Base-by-base conservation (phyloP, 371 early-diverging fungal genomes). In the Mucor mucedo region DNA sequence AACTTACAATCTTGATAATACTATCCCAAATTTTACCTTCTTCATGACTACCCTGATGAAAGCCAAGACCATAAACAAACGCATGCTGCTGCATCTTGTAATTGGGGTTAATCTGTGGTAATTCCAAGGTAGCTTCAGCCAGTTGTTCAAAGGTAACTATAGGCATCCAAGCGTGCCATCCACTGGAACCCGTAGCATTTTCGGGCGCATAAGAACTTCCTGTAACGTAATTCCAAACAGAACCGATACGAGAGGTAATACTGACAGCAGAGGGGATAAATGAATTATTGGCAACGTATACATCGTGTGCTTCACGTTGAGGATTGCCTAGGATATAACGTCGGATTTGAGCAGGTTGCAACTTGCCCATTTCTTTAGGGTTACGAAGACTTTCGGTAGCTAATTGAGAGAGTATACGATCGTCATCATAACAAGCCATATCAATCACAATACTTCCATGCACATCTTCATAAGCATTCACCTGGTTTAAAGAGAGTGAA, bases 381-480 rank as follows among this genome's bases (percentile, higher is more conserved):
- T 75, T 65, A 53, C 90, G 84, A 48, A 91, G 68, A 8, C 76
- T 60, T n/a, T 83, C 77, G 21, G 86, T 78, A 21, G 75, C 78
- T 56, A 91, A 61, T 33, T 86, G 87, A 13, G 84, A 80, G 38
- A 85, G 76, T 30, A 91, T 79, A 0, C 77, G 72, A 38, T 86
- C 88, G 58, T 90, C 85, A 2, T 75, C 68, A 52, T 91, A 91
- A 44, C 84, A 75, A 2, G 84, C 76, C 64, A 89, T 80, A 65
- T 91, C 92, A n/a, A 90, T 68, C 30, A 80, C 70, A 5, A 90
- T 72, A 58, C 83, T 84, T 59, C 86, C 89, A 1, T 78, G 82
- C 0, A 77, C 75, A 57, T 90, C 91, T 57, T 92, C 91, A 64
- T 82, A 88, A 0, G 92, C 92, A 60, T 91, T 91, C 55, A 90